These are phyloP conservation scores for Senna tora DNA, from an alignment of 306 rosid species.

Conservation along the genomic window DNA sequence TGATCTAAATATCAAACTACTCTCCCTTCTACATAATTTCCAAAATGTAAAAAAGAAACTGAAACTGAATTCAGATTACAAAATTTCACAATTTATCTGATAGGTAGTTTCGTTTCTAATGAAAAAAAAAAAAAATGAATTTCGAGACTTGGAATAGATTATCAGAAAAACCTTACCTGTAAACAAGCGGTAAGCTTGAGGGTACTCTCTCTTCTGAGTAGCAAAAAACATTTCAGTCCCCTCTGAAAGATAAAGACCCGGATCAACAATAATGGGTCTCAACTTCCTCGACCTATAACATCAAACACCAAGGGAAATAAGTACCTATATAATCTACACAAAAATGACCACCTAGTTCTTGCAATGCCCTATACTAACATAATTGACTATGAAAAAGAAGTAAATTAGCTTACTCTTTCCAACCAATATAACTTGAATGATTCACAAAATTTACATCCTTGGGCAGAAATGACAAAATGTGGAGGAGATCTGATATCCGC, in stretches of 20 bases:
- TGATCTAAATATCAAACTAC: background rate
- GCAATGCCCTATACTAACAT: background rate
- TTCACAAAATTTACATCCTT: slow-evolving; percentile 85
- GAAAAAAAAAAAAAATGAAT: slow-evolving; percentile 21
- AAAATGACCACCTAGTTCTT: background rate
- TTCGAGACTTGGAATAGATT: background rate
- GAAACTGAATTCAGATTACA: background rate
- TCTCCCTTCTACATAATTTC: background rate
- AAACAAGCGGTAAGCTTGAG: slow-evolving; percentile 79
- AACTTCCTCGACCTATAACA: slow-evolving; percentile 67
- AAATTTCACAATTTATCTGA: slow-evolving; percentile 1
- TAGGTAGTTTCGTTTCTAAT: background rate
- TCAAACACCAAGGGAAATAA: slow-evolving; percentile 31
- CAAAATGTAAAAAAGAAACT: background rate
- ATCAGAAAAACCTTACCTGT: slow-evolving; percentile 55
- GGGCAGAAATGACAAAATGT: slow-evolving; percentile 86
- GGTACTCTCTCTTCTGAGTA: slow-evolving; percentile 85
- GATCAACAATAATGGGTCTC: slow-evolving; percentile 89
- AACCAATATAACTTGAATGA: slow-evolving; percentile 94
- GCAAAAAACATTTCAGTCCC: slow-evolving; percentile 87
- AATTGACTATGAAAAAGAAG: background rate
- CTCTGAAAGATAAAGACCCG: slow-evolving; percentile 89
- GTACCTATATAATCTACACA: slow-evolving; percentile 1
- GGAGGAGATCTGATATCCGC: slow-evolving; percentile 79
- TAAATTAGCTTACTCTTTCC: slow-evolving; percentile 83